Base-by-base conservation (phyloP, 257 asterid species). In the Salvia hispanica region DNA sequence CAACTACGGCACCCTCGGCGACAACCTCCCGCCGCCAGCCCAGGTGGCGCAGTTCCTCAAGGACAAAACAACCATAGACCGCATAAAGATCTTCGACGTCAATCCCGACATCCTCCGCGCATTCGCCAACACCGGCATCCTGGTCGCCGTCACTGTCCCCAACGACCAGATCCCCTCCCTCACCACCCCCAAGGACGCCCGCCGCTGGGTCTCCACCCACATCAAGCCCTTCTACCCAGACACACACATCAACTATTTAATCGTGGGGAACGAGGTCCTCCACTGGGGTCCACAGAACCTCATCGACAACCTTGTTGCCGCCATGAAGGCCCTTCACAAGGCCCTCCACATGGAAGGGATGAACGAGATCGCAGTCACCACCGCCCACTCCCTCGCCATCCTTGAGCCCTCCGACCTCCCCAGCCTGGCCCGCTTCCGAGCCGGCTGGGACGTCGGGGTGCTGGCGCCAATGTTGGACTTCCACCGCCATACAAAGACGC, bases 1-100 rank as follows among this genome's bases (percentile, higher is more conserved):
- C 21, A 90, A 92, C 86, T 90, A 90, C 57, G 97, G 98, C 51
- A 89, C 96, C 70, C 76, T 87, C 58, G 97, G 83, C 5, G 76
- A 92, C 86, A 84, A 92, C 80, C 84, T 90, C 60, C 98, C 96
- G 0, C 91, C 95, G 2, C 96, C 97, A 0, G 56, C 91, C 0
- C 79, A 87, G 59, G 98, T 92, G 1, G 97, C 95, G 0, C 82
- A 78, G 46, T 92, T 92, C 75, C 80, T 92, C 63, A 87, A 84
- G 11, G 85, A 83, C 2, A 80, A 78, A 31, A 92, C 97, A 9
- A 66, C 70, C 45, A 86, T 92, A 60, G 95, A 92, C 78, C 83
- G 86, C 0, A 63, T 92, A 51, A 89, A 92, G 58, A 67, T 89
- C 62, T 92, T 89, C 52, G 93, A 88, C 61, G 80, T 59, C 34